Evolutionary conservation across 805 yeast species (phyloP), one percentile per base, ranked within the genome.

Genomic region (Yamadazyma takamatsuzukensis): DNA sequence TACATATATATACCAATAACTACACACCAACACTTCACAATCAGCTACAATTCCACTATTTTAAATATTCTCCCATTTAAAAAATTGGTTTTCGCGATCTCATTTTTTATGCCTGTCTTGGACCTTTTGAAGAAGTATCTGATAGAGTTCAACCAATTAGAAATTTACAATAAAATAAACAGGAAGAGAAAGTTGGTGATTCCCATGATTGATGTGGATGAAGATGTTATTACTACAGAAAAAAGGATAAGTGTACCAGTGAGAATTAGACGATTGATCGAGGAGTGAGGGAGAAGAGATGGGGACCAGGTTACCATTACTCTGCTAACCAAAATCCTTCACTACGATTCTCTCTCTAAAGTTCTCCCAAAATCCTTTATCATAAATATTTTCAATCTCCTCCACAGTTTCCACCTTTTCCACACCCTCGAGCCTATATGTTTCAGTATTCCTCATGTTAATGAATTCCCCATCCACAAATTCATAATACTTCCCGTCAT

Each of bases 331-430:
- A n/a, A n/a, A n/a, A n/a, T n/a, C n/a, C n/a, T n/a, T n/a, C n/a
- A n/a, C n/a, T n/a, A n/a, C n/a, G n/a, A n/a, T n/a, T 21, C 27
- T 35, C 18, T 64, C 60, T 22, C 37, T 48, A 8, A 70, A 32
- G 40, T 75, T 75, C 2, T 37, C 33, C 49, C 54, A 43, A 41
- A 75, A 72, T 3, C 80, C 81, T 6, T 39, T 43, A 39, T 75
- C 81, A 45, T 75, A 75, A 6, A 70, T 50, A 40, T 75, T 75
- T 22, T 39, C 35, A 8, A 42, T 25, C 11, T 37, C 35, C 5
- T 33, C 42, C 10, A 42, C 21, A 11, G 29, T 30, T 8, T 29
- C 19, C 2, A 42, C 32, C 18, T 30, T 29, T 2, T 27, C 25
- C 3, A 31, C 22, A 19, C 30, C 37, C 11, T 13, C 19, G 18